Evolutionary conservation across 768 basidiomycete genomes (phyloP).

Genomic region (Rhodotorula graminis): DNA sequence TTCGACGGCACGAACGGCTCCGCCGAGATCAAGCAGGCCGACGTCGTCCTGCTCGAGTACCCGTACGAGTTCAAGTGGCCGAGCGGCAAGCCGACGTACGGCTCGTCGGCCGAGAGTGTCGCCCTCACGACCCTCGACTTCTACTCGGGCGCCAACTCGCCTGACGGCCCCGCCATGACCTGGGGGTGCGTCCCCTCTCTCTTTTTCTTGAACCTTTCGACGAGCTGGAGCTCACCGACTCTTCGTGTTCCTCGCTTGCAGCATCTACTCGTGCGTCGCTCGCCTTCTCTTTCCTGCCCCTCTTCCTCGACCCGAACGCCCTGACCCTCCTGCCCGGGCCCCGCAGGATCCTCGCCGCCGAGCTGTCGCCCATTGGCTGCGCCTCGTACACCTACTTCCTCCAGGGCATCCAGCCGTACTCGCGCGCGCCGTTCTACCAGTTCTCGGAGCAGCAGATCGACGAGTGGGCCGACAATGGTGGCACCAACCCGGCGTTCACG

Average conservation of each 20-base stretch:
- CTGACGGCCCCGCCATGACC: slow-evolving; percentile 33
- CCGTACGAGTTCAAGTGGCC: slow-evolving; percentile 14
- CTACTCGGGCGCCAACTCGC: slow-evolving; percentile 15
- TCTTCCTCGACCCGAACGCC: background rate
- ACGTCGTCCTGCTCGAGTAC: slow-evolving; percentile 35
- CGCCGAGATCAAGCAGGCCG: slow-evolving; percentile 36
- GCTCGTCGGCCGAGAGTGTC: background rate
- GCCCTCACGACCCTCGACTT: slow-evolving; percentile 25
- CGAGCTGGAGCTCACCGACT: background rate
- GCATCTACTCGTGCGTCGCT: background rate
- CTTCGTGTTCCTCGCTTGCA: too few relatives aligned
- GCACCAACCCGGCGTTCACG: slow-evolving; percentile 22
- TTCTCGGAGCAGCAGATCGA: slow-evolving; percentile 26
- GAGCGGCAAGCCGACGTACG: background rate
- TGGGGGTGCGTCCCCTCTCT: slow-evolving; percentile 20
- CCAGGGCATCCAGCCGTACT: slow-evolving; percentile 19
- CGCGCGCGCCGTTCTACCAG: slow-evolving; percentile 33
- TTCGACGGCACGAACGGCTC: slow-evolving; percentile 33
- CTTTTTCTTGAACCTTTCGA: too few relatives aligned
- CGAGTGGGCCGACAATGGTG: slow-evolving; percentile 17
- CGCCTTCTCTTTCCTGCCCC: background rate
- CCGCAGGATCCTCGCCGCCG: slow-evolving; percentile 9
- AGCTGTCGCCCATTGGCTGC: slow-evolving; percentile 28
- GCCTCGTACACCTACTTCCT: slow-evolving; percentile 29
- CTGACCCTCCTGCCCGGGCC: background rate